phyloP scores from a whole-genome alignment of 495 filamentous ascomycete genomes.

The Hyaloscypha bicolor region DNA sequence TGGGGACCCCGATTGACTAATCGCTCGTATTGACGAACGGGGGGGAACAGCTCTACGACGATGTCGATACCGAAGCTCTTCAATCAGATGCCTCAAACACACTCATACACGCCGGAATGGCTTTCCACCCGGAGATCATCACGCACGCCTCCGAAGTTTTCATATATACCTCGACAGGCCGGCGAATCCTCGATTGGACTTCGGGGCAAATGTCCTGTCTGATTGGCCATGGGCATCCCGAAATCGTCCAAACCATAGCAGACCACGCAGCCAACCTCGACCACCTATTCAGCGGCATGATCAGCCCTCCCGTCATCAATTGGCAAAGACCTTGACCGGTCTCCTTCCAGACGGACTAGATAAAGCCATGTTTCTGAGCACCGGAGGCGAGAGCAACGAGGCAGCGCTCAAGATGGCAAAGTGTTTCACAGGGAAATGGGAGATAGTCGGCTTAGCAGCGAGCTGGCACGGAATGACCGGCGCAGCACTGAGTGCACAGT shows the following conservation, averaged over 20 bases:
- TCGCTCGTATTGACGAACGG: no score
- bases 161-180: conserved; percentile 53
- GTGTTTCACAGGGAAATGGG: conserved; percentile 56
- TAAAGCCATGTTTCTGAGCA: conserved; percentile 51
- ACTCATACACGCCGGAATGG: conserved; percentile 18
- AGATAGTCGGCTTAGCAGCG: conserved; percentile 54
- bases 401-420: conserved; percentile 67
- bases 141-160: conserved; percentile 11
- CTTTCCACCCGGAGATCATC: conserved; percentile 20
- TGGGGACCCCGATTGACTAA: no score
- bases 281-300: conserved; percentile 48
- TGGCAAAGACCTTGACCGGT: conserved; percentile 44
- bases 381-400: conserved; percentile 70
- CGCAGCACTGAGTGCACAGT: conserved; percentile 46
- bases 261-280: conserved; percentile 42
- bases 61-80: conserved; percentile 16
- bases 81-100: conserved; percentile 1
- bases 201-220: conserved; percentile 55
- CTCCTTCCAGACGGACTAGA: conserved; percentile 44
- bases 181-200: conserved; percentile 63
- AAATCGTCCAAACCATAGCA: conserved; percentile 41
- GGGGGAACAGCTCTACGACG: neutral
- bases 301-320: conserved; percentile 44
- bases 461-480: conserved; percentile 58
- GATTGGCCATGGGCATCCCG: conserved; percentile 48